These are phyloP conservation scores for Aspergillus pseudonomiae DNA, from an alignment of 2,329 filamentous ascomycete genomes.

Conservation along the genomic window DNA sequence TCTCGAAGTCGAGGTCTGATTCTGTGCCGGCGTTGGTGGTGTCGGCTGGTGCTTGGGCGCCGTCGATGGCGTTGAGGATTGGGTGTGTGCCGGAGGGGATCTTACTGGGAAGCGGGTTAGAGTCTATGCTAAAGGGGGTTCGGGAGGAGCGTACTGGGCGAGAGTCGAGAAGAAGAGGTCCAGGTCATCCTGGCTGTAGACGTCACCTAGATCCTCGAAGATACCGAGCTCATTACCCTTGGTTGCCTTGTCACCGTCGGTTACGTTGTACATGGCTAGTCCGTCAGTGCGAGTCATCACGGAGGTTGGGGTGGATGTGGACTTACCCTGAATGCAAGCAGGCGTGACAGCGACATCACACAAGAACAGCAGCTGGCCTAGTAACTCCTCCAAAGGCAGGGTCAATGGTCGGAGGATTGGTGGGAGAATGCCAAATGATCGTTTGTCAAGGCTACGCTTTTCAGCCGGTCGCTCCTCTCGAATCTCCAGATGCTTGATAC, in stretches of 20 bases:
- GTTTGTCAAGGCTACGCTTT: slow-evolving; percentile 24
- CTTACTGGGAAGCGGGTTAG: too few relatives aligned
- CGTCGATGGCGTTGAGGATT: slow-evolving; percentile 43
- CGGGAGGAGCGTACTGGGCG: slow-evolving; percentile 35
- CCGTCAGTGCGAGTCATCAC: slow-evolving; percentile 4
- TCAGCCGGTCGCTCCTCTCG: slow-evolving; percentile 17
- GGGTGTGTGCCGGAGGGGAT: slow-evolving; percentile 47
- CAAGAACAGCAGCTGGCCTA: slow-evolving; percentile 19
- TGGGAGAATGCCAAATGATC: slow-evolving; percentile 24
- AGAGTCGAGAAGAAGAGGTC: slow-evolving; percentile 45
- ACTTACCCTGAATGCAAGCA: slow-evolving; percentile 41
- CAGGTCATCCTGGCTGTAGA: slow-evolving; percentile 50
- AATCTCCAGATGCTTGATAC: slow-evolving; percentile 37
- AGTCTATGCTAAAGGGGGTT: too few relatives aligned
- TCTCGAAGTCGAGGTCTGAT: slow-evolving; percentile 50
- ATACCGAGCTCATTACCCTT: slow-evolving; percentile 51
- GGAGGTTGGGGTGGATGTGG: neutral
- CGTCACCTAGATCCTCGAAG: slow-evolving; percentile 49
- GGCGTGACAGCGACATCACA: slow-evolving; percentile 44
- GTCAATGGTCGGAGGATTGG: slow-evolving; percentile 31
- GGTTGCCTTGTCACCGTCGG: slow-evolving; percentile 40
- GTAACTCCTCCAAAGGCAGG: slow-evolving; percentile 23
- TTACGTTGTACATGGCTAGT: slow-evolving; percentile 48
- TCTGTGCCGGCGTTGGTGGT: slow-evolving; percentile 39
- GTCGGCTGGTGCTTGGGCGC: slow-evolving; percentile 38